Evolutionary conservation across 108 stramenopile genomes (phyloP), one percentile per base, ranked within the genome.

Genomic region (Pseudonitzschia pungens): DNA sequence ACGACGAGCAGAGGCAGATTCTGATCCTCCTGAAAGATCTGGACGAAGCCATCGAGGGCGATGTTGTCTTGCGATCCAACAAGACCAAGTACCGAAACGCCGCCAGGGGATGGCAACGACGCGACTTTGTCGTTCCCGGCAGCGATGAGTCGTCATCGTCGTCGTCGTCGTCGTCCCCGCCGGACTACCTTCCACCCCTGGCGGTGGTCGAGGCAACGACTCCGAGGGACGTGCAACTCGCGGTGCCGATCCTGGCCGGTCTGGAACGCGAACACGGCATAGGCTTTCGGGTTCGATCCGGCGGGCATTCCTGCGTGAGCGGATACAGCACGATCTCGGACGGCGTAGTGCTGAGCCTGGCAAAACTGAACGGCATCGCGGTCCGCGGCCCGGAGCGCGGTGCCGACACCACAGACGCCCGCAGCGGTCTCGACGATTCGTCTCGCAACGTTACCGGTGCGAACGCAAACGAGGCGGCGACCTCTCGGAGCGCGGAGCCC

Each of bases 271-370:
- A 73, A 6, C 68, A 73, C 41, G 0, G 48, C 5, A 22, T 79
- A 1, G 43, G n/a, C 5, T 79, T 79, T 75, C 50, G 65, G 5
- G 44, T 79, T 57, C 65, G 67, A 53, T 74, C 73, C 16, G 78
- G 78, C 44, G 78, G 78, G 31, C 41, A 74, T 68, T 27, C 56
- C 9, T 57, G 68, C 26, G 26, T 53, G 31, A 64, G 24, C 27
- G 73, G 67, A 36, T 72, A 36, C 36, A 62, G 44, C 36, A 74
- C 72, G 3, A 31, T 57, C 8, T 18, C 44, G 8, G 29, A 52
- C 16, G 78, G 78, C 5, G 63, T 74, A 0, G 45, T 79, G 32
- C 29, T 79, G 24, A 74, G 68, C 11, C 33, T 79, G 41, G 53
- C 65, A 41, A 51, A 74, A 4, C 55, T 74, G 28, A 68, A 74